Evolutionary conservation across 331 rosid species (phyloP), one percentile per base, ranked within the genome.

Genomic region (Telfairia occidentalis): DNA sequence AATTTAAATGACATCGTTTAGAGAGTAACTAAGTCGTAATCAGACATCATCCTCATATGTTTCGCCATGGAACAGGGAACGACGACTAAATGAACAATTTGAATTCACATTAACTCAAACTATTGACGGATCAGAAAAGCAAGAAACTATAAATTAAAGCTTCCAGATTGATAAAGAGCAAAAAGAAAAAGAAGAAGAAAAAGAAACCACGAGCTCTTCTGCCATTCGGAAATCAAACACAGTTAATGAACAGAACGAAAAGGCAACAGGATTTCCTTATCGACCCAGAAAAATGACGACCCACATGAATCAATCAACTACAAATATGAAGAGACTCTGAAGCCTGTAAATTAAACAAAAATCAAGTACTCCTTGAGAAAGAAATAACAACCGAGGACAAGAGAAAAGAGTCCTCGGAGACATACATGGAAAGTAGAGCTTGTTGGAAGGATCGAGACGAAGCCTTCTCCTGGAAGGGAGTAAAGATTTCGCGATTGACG

Each of bases 401-500:
- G 40, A 69, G 11, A 24, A 66, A 81, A 34, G 26, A 73, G 78
- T 42, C 69, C 45, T 50, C 6, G 61, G 43, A 73, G 45, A 50
- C 86, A 19, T 88, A 94, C 97, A 94, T 5, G 97, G 98, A 82
- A 94, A 94, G 83, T 82, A 91, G 53, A 94, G 96, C 83, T 94
- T 94, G 84, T 85, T 94, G 49, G 96, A 49, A 76, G 98, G 98
- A 87, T 94, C 98, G 60, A 94, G 98, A 82, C 90, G 96, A 73
- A 94, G 96, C 78, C 93, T 88, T 59, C 92, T 84, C 82, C 92
- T 80, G 3, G 89, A 84, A 13, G 97, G 98, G 37, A 90, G 85
- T 74, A 94, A 74, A 71, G 98, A 94, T 80, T 94, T 94, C 19
- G 92, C 91, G 45, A 91, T 82, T 18, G 90, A 86, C 32, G 97